These are phyloP conservation scores for Stylonectria norvegica DNA, from an alignment of 2,329 filamentous ascomycete genomes.

Conservation along the genomic window DNA sequence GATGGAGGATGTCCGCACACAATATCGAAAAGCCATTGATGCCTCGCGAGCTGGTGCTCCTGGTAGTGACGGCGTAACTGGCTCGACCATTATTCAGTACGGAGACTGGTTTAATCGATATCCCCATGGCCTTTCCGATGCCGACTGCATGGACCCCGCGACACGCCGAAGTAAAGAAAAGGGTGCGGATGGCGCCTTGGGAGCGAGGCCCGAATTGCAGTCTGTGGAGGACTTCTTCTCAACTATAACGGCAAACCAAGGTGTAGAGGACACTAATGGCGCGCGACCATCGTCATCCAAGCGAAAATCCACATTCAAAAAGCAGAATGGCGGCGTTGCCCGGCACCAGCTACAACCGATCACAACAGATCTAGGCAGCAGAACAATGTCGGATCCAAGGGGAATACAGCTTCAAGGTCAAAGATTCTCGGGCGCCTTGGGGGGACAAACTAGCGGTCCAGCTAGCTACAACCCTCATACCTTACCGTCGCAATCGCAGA, in stretches of 20 bases:
- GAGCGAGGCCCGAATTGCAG: constrained; percentile 85
- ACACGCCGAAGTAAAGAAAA: constrained; percentile 67
- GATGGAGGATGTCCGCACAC: constrained; percentile 84
- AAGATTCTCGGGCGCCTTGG: constrained; percentile 41
- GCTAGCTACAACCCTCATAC: constrained; percentile 40
- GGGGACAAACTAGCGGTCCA: constrained; percentile 40
- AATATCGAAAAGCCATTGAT: constrained; percentile 82
- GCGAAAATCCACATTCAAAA: constrained; percentile 39
- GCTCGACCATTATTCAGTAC: constrained; percentile 80
- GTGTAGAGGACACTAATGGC: constrained; percentile 38
- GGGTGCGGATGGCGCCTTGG: constrained; percentile 82
- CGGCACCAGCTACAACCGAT: constrained; percentile 21
- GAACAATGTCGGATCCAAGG: constrained; percentile 5
- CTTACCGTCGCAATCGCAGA: constrained; percentile 38
- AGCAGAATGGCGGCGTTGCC: constrained; percentile 12
- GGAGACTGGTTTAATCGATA: constrained; percentile 97
- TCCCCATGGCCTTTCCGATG: constrained; percentile 82
- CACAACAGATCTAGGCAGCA: constrained; percentile 14
- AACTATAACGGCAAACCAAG: constrained; percentile 65
- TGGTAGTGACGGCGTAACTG: constrained; percentile 43
- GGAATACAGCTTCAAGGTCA: constrained; percentile 6
- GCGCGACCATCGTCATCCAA: constrained; percentile 27
- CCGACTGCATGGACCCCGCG: constrained; percentile 77
- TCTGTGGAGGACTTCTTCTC: constrained; percentile 94
- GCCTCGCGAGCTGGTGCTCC: constrained; percentile 67